Conservation (phyloP, 179 eudicot species). For the Camellia oleifera region DNA sequence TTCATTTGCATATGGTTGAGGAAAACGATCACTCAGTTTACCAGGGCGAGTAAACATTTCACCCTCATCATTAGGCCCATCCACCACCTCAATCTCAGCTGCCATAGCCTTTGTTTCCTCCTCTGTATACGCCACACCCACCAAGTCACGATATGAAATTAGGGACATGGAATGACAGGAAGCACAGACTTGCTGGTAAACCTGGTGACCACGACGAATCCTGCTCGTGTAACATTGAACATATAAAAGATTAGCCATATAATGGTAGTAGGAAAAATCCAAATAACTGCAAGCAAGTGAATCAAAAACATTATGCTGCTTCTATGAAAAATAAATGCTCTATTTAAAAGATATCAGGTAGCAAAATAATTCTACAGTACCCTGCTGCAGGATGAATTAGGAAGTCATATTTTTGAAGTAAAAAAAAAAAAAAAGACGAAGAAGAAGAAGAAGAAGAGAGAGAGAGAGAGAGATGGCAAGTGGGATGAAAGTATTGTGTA, state of each 20-base stretch:
- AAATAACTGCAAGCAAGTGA: not conserved
- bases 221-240: constrained; percentile 35
- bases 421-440: not conserved
- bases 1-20: constrained; percentile 86
- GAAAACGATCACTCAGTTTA: constrained; percentile 83
- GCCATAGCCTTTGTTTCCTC: constrained; percentile 97
- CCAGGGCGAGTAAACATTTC: constrained; percentile 95
- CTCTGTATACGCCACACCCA: constrained; percentile 96
- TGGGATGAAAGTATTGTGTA: not conserved
- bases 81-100: constrained; percentile 93
- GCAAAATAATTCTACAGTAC: not conserved
- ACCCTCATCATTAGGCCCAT: constrained; percentile 99
- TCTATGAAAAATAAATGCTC: not conserved
- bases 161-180: constrained; percentile 96
- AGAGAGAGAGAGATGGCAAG: not conserved
- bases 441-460: too few species aligned
- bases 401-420: not conserved
- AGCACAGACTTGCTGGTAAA: constrained; percentile 94
- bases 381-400: not conserved
- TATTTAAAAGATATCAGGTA: not conserved
- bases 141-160: constrained; percentile 88
- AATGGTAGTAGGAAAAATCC: not conserved
- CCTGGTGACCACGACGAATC: constrained; percentile 98
- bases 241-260: not conserved
- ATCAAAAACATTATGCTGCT: not conserved